Conservation (phyloP, 345 rosid genomes). For the Bruguiera sexangula region DNA sequence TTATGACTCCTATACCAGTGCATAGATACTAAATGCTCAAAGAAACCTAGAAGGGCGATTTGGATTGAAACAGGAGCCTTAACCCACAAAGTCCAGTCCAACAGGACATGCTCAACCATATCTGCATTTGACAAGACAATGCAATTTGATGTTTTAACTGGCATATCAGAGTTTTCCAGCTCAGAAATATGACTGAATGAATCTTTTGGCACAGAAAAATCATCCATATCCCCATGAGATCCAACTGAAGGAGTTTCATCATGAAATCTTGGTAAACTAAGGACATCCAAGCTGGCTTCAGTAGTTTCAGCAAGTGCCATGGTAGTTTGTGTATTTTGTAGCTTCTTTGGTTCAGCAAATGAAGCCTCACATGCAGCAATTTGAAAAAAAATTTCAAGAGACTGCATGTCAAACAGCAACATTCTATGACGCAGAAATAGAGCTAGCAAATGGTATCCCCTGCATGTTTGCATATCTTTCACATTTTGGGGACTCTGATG, state of each 20-base stretch:
- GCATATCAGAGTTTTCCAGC: conserved; percentile 76
- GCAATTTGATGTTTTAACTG: conserved; percentile 89
- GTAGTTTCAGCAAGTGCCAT: conserved; percentile 47
- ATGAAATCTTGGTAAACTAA: conserved; percentile 67
- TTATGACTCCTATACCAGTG: conserved; percentile 99
- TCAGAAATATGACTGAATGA: conserved; percentile 90
- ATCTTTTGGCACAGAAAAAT: conserved; percentile 86
- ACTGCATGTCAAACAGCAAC: conserved; percentile 90
- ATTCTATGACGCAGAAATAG: conserved; percentile 87
- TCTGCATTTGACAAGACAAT: conserved; percentile 93
- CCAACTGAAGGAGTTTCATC: conserved; percentile 85
- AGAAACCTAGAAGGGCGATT: conserved; percentile 87
- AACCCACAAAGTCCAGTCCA: conserved; percentile 99
- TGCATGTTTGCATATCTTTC: conserved; percentile 88
- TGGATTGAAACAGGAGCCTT: conserved; percentile 87
- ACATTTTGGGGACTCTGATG: conserved; percentile 96
- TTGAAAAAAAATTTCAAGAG: conserved; percentile 90
- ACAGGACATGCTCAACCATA: conserved; percentile 98
- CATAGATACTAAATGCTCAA: conserved; percentile 98
- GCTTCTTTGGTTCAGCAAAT: conserved; percentile 86
- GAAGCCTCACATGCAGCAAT: conserved; percentile 99
- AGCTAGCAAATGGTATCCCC: conserved; percentile 98
- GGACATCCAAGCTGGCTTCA: conserved; percentile 77
- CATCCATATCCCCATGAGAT: conserved; percentile 94
- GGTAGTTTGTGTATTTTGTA: conserved; percentile 39